A percentile compares a stretch with the other conserved stretches of the same genome.
phyloP scores from a whole-genome alignment of 805 yeast genomes.

The Saccharomycodes ludwigii region DNA sequence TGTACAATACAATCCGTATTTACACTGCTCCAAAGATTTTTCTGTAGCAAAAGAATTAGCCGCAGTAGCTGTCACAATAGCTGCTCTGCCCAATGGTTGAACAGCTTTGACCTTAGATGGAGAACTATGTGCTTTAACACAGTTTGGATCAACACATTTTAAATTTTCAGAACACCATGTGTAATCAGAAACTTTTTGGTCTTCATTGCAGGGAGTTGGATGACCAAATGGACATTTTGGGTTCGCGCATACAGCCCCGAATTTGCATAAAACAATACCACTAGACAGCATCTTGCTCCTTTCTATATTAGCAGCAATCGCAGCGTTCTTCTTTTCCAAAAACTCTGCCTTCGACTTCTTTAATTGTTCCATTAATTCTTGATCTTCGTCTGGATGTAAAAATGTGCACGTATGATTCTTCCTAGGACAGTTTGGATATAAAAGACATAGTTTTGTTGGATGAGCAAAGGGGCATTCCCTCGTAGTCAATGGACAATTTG shows the following conservation, averaged over 20 bases:
- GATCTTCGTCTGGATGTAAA: conserved; percentile 80
- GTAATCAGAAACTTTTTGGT: conserved; percentile 51
- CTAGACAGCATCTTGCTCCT: conserved; percentile 26
- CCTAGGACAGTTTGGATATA: conserved; percentile 67
- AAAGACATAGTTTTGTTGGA: conserved; percentile 65
- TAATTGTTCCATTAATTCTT: conserved; percentile 52
- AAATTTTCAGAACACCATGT: conserved; percentile 73
- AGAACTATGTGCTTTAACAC: conserved; percentile 77
- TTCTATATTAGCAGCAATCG: conserved; percentile 22
- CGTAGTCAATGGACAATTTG: conserved; percentile 45
- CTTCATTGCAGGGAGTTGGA: conserved; percentile 76
- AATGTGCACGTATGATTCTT: conserved; percentile 73
- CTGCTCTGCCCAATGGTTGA: conserved; percentile 15
- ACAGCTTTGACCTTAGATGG: conserved; percentile 37
- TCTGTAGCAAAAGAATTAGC: conserved; percentile 23
- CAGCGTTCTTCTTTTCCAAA: conserved; percentile 29
- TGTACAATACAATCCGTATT: conserved; percentile 64
- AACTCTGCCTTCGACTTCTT: conserved; percentile 48
- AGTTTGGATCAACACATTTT: conserved; percentile 44
- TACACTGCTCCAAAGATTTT: conserved; percentile 67
- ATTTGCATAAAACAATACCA: conserved; percentile 60
- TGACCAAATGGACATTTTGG: conserved; percentile 81
- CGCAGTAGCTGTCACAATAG: conserved; percentile 9
- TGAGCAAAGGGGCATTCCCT: conserved; percentile 66
- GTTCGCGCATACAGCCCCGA: conserved; percentile 62